These are phyloP conservation scores for Epipyxis sp. DNA, from an alignment of 108 stramenopile species.

Conservation along the genomic window DNA sequence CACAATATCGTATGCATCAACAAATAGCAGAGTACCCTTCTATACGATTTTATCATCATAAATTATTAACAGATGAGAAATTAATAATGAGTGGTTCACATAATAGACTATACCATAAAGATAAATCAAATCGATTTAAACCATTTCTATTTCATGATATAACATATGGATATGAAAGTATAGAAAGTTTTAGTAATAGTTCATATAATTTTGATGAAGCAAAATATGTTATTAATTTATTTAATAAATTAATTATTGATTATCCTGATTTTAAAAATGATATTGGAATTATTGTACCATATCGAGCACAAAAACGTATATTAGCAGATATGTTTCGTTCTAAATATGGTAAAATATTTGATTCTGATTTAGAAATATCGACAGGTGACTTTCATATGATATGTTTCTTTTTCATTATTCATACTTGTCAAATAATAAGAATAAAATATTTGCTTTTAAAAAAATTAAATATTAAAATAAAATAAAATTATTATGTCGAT, in stretches of 20 bases:
- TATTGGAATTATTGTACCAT: conserved; percentile 6
- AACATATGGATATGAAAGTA: background rate
- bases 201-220: background rate
- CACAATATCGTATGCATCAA: conserved; percentile 92
- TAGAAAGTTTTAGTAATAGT: background rate
- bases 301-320: background rate
- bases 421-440: too few relatives aligned
- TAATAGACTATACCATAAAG: background rate
- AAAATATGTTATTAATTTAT: background rate
- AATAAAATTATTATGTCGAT: too few relatives aligned
- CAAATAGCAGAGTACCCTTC: conserved; percentile 84
- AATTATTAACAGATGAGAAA: conserved; percentile 43
- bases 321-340: background rate
- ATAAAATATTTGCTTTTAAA: too few relatives aligned
- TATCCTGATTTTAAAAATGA: background rate
- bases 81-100: background rate
- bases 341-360: background rate
- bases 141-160: conserved; percentile 26
- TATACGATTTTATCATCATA: conserved; percentile 80
- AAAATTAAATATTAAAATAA: too few relatives aligned
- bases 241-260: background rate
- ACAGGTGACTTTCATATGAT: too few relatives aligned
- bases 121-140: conserved; percentile 9
- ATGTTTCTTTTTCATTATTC: too few relatives aligned
- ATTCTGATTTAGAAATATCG: background rate